A percentile compares a stretch with the other conserved stretches of the same genome.
Conservation (phyloP, 2,329 filamentous ascomycete genomes). For the Seiridium unicorne region DNA sequence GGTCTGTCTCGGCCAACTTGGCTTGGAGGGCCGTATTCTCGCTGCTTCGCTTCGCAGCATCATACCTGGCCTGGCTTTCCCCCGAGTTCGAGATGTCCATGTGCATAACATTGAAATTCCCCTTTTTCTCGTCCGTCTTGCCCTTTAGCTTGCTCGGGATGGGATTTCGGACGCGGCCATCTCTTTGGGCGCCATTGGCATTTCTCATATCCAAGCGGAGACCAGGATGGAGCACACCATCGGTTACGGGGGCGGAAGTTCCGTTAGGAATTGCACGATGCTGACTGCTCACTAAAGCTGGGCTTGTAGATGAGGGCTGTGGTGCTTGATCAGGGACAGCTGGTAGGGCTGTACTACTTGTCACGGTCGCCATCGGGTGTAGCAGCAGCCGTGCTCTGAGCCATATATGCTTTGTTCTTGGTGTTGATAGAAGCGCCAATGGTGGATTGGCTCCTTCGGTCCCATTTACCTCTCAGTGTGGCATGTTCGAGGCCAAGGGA, state of each 20-base stretch:
- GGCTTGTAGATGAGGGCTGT: neutral
- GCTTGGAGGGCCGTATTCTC: constrained; percentile 60
- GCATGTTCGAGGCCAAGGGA: neutral
- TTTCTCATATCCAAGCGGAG: constrained; percentile 11
- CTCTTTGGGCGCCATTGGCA: constrained; percentile 26
- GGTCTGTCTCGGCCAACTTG: constrained; percentile 51
- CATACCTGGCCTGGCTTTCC: constrained; percentile 47
- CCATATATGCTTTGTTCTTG: neutral
- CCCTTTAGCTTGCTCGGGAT: constrained; percentile 63
- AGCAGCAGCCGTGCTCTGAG: neutral
- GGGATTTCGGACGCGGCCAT: constrained; percentile 54
- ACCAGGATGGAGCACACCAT: constrained; percentile 6
- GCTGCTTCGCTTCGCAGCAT: constrained; percentile 59
- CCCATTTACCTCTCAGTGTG: neutral
- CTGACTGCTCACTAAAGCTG: neutral
- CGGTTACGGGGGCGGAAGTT: neutral
- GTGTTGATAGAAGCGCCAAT: neutral
- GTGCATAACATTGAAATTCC: constrained; percentile 64
- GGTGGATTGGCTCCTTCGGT: neutral
- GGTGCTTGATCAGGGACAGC: neutral
- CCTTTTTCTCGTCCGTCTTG: constrained; percentile 53
- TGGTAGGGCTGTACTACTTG: neutral
- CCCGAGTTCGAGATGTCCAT: constrained; percentile 49
- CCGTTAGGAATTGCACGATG: neutral
- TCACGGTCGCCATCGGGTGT: constrained; percentile 4